Base-by-base conservation (phyloP, 2,329 filamentous ascomycete species). In the Piedraia hortae region DNA sequence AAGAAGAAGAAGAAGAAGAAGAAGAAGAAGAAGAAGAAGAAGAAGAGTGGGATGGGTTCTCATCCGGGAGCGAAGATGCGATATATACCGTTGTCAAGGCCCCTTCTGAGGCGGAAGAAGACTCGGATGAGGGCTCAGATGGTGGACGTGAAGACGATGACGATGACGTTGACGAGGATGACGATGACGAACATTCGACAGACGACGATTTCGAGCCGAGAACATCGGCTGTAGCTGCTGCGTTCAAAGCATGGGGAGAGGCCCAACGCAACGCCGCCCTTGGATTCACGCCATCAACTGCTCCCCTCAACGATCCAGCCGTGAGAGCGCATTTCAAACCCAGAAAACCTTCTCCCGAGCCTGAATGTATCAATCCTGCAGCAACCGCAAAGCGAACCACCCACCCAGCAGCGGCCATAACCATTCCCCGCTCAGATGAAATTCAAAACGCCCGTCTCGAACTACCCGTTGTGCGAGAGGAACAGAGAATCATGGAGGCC, bases 401-500 rank as follows among this genome's bases (percentile, higher is more conserved):
- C 50, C 3, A 54, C 16, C 57, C 78, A 28, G 82, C 80, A 37
- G 80, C 65, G 40, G 70, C 66, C 28, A 68, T 91, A 2, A 45
- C 60, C 2, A 66, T 91, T 2, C 50, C 60, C 17, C 62, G 85
- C 26, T 50, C 60, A 1, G 49, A 65, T 4, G 67, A 71, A 10
- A 71, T 93, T 11, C 75, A 91, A 41, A 60, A 68, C 21, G 62
- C 68, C 6, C 65, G 85, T 7, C 45, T 88, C 20, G 63, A 72
- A 25, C 56, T 97, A 9, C 85, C 85, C 0, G 74, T 97, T 1
- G 77, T 93, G 2, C 74, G 74, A 2, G 80, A 93, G 43, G 85
- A 97, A 44, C 85, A 97, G 41, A 78, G 71, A 37, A 80, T 97
- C 14, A 93, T 97, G 80, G 85, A 97, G 46, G 78, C 80, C 1